These are phyloP conservation scores for Botrytis galanthina DNA, from an alignment of 2,329 filamentous ascomycete species.

Conservation along the genomic window DNA sequence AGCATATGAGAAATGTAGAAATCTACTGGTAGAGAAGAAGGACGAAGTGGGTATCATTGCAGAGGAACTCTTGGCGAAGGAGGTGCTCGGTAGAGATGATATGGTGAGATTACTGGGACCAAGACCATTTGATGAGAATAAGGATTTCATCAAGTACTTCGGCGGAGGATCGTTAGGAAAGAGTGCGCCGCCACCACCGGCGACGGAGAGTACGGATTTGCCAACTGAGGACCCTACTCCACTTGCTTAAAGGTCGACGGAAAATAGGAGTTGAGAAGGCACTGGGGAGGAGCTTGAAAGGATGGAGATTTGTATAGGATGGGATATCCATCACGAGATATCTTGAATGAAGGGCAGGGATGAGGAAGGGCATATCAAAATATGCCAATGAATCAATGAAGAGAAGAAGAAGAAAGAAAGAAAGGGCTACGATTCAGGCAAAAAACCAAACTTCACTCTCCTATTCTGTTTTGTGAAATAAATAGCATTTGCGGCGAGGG, in stretches of 20 bases:
- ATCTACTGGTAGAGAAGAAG: conserved; percentile 82
- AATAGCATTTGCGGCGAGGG: conserved; percentile 10
- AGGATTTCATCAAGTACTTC: conserved; percentile 96
- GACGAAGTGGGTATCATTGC: conserved; percentile 84
- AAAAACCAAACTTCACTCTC: conserved; percentile 17
- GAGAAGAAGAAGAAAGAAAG: not conserved
- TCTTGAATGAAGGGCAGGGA: not conserved
- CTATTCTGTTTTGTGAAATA: conserved; percentile 17
- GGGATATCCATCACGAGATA: not conserved
- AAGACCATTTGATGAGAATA: conserved; percentile 74
- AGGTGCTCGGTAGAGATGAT: conserved; percentile 87
- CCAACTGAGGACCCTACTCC: conserved; percentile 23
- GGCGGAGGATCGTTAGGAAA: conserved; percentile 52
- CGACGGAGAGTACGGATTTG: conserved; percentile 40
- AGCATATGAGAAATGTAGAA: conserved; percentile 86
- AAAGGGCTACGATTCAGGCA: conserved; percentile 9
- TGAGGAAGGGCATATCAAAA: not conserved
- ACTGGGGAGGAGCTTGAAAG: not conserved
- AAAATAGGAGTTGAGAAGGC: not conserved
- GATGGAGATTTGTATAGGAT: not conserved
- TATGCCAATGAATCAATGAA: not conserved
- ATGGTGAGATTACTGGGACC: conserved; percentile 85
- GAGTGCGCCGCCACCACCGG: conserved; percentile 58
- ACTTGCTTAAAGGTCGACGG: not conserved
- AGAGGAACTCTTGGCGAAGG: conserved; percentile 88